phyloP scores from a whole-genome alignment of 495 filamentous ascomycete genomes.

The Penicillium macrosclerotiorum region DNA sequence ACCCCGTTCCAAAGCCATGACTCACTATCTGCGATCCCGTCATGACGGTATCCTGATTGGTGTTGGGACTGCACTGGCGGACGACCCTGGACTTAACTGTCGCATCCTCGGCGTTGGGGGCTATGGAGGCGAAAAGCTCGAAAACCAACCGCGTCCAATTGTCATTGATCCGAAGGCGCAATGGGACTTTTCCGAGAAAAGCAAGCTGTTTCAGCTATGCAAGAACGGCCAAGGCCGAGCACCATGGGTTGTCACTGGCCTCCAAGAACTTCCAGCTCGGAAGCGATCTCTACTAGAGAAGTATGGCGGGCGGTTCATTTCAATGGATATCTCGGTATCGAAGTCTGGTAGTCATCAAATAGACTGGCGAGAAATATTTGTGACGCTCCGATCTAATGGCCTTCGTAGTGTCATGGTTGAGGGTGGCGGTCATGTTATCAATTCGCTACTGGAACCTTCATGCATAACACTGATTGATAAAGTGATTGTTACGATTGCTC shows the following conservation, averaged over 20 bases:
- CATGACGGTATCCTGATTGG: slow-evolving; percentile 90
- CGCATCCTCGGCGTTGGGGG: slow-evolving; percentile 57
- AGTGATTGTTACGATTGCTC: slow-evolving; percentile 85
- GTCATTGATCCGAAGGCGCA: slow-evolving; percentile 71
- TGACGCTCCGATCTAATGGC: slow-evolving; percentile 50
- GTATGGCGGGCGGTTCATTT: slow-evolving; percentile 46
- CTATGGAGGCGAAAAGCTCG: slow-evolving; percentile 42
- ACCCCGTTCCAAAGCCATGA: slow-evolving; percentile 81
- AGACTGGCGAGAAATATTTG: slow-evolving; percentile 63
- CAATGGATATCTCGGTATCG: slow-evolving; percentile 20
- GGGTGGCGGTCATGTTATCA: slow-evolving; percentile 77
- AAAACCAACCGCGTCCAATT: slow-evolving; percentile 70
- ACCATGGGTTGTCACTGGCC: slow-evolving; percentile 61
- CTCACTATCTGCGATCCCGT: slow-evolving; percentile 78
- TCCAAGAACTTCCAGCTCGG: slow-evolving; percentile 22
- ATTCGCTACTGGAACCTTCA: slow-evolving; percentile 63
- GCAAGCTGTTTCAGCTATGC: slow-evolving; percentile 65
- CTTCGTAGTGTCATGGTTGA: slow-evolving; percentile 83
- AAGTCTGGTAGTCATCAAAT: slow-evolving; percentile 24
- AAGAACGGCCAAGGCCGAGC: slow-evolving; percentile 61
- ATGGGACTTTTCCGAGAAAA: slow-evolving; percentile 59
- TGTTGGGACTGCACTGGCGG: slow-evolving; percentile 76
- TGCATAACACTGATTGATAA: slow-evolving; percentile 56
- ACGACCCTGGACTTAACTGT: slow-evolving; percentile 83
- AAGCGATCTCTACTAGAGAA: slow-evolving; percentile 35